Percentiles rank a stretch among this genome's conserved stretches.
These are phyloP conservation scores for Prinsepia uniflora DNA, from an alignment of 306 rosid species.

Conservation along the genomic window DNA sequence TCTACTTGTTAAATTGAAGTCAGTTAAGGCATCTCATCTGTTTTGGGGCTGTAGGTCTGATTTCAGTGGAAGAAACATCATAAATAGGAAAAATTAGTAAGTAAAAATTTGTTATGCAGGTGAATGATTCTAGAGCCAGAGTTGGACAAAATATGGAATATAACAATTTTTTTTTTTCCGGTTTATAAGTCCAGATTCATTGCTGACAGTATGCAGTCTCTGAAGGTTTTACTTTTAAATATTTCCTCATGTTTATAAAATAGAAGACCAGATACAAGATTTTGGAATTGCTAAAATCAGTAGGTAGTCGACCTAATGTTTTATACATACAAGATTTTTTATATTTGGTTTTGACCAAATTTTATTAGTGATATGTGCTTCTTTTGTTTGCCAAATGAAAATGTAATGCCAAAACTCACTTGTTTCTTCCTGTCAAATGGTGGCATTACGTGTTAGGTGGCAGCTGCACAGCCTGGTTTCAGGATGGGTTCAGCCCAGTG, in stretches of 20 bases:
- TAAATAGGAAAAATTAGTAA: background rate
- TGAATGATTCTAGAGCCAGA: background rate
- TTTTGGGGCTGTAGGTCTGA: background rate
- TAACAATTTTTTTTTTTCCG: background rate
- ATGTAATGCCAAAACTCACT: slow-evolving; percentile 4
- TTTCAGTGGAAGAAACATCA: background rate
- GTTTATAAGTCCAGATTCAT: background rate
- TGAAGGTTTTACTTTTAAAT: background rate
- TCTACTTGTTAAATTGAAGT: background rate
- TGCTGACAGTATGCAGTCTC: background rate
- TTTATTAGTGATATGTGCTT: background rate
- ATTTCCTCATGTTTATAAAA: background rate
- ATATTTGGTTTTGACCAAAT: background rate
- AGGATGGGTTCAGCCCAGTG: slow-evolving; percentile 23
- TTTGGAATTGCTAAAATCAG: background rate
- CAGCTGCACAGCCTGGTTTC: slow-evolving; percentile 42
- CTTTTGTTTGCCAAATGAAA: slow-evolving; percentile 4
- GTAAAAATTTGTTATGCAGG: background rate
- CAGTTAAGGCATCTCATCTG: background rate
- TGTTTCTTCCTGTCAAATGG: slow-evolving; percentile 12
- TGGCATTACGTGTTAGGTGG: slow-evolving; percentile 36
- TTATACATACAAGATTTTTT: no score
- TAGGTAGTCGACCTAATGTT: background rate
- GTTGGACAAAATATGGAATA: background rate
- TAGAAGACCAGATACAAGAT: background rate